Conservation (phyloP, 208 protist species). For the Acanthamoeba healyi region DNA sequence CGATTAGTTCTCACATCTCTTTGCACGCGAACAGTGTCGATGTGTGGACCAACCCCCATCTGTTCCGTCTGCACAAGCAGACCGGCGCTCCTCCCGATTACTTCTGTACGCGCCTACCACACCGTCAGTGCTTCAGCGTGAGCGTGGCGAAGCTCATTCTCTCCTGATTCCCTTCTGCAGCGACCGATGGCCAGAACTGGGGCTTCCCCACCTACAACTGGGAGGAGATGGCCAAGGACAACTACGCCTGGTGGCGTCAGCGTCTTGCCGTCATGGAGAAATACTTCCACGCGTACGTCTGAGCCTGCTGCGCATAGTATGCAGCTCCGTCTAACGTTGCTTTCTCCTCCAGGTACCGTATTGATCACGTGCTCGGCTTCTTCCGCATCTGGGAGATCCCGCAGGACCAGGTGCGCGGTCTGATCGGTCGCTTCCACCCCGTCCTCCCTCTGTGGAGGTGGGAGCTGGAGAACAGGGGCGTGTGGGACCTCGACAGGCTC, state of each 20-base stretch:
- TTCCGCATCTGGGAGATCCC: conserved; percentile 93
- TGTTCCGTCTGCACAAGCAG: conserved; percentile 86
- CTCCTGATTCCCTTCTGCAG: background rate
- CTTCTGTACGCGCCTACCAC: conserved; percentile 77
- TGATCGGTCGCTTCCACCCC: conserved; percentile 84
- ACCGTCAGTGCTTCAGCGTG: background rate
- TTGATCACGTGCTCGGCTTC: conserved; percentile 92
- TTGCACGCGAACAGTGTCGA: conserved; percentile 77
- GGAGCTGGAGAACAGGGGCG: conserved; percentile 80
- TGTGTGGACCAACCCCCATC: conserved; percentile 82
- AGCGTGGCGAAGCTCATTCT: background rate
- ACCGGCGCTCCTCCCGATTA: conserved; percentile 90
- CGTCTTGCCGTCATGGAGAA: conserved; percentile 77
- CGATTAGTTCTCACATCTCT: background rate
- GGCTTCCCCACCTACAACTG: conserved; percentile 93
- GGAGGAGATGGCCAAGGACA: conserved; percentile 89
- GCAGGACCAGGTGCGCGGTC: conserved; percentile 72
- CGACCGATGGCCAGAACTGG: conserved; percentile 91
- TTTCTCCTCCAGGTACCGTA: conserved; percentile 83
- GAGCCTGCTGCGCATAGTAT: background rate
- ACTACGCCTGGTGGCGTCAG: conserved; percentile 87
- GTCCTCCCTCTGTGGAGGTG: conserved; percentile 78
- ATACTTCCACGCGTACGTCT: conserved; percentile 76
- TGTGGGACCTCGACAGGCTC: conserved; percentile 84
- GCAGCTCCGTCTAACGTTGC: background rate